Evolutionary conservation across 2,329 filamentous ascomycete genomes (phyloP).

Genomic region (Ophiostoma angusticollis): DNA sequence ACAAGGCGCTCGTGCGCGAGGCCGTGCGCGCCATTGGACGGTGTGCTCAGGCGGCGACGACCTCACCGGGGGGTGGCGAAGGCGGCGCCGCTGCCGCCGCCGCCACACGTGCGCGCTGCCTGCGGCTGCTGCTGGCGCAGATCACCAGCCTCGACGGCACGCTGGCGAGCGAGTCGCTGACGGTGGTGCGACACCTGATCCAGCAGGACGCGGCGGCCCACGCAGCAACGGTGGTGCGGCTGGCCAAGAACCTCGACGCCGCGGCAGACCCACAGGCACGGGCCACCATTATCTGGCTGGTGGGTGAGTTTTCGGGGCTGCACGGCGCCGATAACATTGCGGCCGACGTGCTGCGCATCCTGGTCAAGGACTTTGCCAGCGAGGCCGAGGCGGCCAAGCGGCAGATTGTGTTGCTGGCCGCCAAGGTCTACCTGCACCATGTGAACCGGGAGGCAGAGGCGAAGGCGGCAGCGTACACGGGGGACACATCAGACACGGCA

Average conservation of each 20-base stretch:
- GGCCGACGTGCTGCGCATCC: slow-evolving; percentile 77
- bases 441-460: slow-evolving; percentile 42
- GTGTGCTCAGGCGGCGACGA: slow-evolving; percentile 69
- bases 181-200: slow-evolving; percentile 89
- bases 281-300: slow-evolving; percentile 93
- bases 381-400: slow-evolving; percentile 80
- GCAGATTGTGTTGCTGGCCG: slow-evolving; percentile 82
- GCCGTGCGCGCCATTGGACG: slow-evolving; percentile 86
- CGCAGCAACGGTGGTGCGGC: slow-evolving; percentile 68
- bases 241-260: slow-evolving; percentile 84
- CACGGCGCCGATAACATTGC: slow-evolving; percentile 80
- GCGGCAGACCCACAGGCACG: slow-evolving; percentile 78
- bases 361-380: slow-evolving; percentile 64
- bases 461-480: slow-evolving; percentile 12
- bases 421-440: slow-evolving; percentile 92
- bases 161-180: slow-evolving; percentile 82
- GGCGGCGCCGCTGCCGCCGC: background rate
- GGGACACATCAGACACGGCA: background rate
- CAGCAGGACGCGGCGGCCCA: slow-evolving; percentile 78
- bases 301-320: slow-evolving; percentile 80
- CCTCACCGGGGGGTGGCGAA: slow-evolving; percentile 17
- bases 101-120: slow-evolving; percentile 60
- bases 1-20: slow-evolving; percentile 71
- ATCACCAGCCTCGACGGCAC: slow-evolving; percentile 80
- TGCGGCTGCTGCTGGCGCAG: slow-evolving; percentile 71